Evolutionary conservation across 148 eudicot species (phyloP), one percentile per base, ranked within the genome.

Genomic region (Rhododendron kiyosumense): DNA sequence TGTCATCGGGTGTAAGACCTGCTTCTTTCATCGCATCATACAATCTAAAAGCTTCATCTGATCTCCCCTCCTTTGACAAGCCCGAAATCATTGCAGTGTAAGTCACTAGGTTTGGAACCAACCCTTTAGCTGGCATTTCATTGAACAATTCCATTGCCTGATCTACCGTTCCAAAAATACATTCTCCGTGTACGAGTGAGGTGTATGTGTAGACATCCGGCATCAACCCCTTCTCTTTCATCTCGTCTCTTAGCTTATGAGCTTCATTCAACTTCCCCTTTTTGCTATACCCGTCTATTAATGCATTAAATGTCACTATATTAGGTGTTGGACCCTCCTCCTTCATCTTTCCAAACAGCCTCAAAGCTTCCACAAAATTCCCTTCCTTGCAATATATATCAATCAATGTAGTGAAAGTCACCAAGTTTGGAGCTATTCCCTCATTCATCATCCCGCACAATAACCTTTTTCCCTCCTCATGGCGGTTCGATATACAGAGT

Each of bases 1-100:
- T 87, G 54, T 87, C 91, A 83, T 96, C 98, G 26, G 98, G 97
- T 15, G 84, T 84, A 84, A 94, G 81, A 41, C 98, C 98, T 20
- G 93, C 94, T 76, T 86, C 93, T 83, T 81, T 93, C 97, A 96
- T 96, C 88, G 92, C 91, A 86, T 94, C 98, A 89, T 92, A 96
- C 86, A 96, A 88, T 36, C 82, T 78, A 82, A 96, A 95, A 88
- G 97, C 98, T 87, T 95, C 97, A 43, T 95, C 93, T 34, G 96
- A 92, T 86, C 93, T 89, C 81, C 98, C 98, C 76, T 48, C 90
- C 85, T 94, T 94, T 10, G 97, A 91, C 92, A 96, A 88, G 5
- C 98, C 96, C 0, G 95, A 91, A 86, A 96, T 92, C 88, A 94
- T 87, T 45, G 87, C 93, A 10, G 94, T 92, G 63, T 96, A 96